Evolutionary conservation across 2,329 filamentous ascomycete species (phyloP).

Genomic region (Ustulina deusta): DNA sequence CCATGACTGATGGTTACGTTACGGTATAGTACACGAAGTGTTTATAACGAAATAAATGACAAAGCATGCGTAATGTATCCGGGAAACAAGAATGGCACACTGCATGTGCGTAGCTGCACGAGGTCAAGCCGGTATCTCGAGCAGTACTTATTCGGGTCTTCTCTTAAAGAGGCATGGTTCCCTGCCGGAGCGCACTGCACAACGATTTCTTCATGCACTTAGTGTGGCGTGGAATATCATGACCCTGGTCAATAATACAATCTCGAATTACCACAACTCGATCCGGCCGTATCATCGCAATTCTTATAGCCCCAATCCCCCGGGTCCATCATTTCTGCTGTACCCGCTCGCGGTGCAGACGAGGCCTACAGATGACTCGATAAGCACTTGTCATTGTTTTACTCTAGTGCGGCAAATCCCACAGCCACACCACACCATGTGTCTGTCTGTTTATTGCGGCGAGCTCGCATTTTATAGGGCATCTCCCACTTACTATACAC

Average conservation of each 20-base stretch:
- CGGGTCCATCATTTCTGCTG: conserved; percentile 35
- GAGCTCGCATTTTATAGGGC: not conserved
- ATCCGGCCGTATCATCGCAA: conserved; percentile 31
- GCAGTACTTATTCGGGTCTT: conserved; percentile 26
- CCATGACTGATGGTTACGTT: conserved; percentile 29
- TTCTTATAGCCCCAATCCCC: conserved; percentile 37
- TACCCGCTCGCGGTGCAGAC: conserved; percentile 30
- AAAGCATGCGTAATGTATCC: conserved; percentile 35
- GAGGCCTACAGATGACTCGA: conserved; percentile 33
- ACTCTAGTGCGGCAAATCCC: conserved; percentile 13
- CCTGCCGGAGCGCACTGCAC: conserved; percentile 15
- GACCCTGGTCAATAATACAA: conserved; percentile 30
- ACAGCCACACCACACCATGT: not conserved
- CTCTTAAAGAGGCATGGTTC: conserved; percentile 25
- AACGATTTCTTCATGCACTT: conserved; percentile 22
- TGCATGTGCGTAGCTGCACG: too few relatives aligned
- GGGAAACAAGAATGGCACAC: conserved; percentile 21
- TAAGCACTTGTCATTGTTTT: conserved; percentile 30
- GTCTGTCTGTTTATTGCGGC: conserved; percentile 4
- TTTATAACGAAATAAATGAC: conserved; percentile 16
- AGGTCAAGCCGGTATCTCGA: conserved; percentile 10
- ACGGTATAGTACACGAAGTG: not conserved
- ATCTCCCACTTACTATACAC: conserved; percentile 3
- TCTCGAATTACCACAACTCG: conserved; percentile 27
- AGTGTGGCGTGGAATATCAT: conserved; percentile 28